Evolutionary conservation across 2,329 filamentous ascomycete species (phyloP).

Genomic region (Cladosporium colombiae): DNA sequence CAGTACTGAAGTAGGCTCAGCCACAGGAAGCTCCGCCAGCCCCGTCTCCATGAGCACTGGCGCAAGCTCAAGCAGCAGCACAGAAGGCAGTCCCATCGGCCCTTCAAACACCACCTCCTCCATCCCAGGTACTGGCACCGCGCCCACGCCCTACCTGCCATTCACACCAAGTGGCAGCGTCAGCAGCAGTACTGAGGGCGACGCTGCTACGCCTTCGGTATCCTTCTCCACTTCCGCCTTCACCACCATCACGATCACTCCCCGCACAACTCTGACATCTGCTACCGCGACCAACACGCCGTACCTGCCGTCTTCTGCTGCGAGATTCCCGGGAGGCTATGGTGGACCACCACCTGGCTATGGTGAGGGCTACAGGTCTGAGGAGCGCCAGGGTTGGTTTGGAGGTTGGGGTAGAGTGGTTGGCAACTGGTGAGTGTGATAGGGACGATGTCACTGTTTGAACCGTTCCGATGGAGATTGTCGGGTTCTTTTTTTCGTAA

Average conservation of each 20-base stretch:
- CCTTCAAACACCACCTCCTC: conserved; percentile 25
- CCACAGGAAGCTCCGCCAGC: not conserved
- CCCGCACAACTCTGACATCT: not conserved
- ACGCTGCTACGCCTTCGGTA: not conserved
- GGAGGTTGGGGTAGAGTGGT: conserved; percentile 18
- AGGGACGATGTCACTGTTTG: not conserved
- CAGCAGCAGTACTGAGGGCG: conserved; percentile 3
- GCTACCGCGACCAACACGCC: conserved; percentile 22
- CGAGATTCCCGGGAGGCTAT: conserved; percentile 16
- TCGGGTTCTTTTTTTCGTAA: not conserved
- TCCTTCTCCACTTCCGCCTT: conserved; percentile 16
- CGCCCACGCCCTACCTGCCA: conserved; percentile 6
- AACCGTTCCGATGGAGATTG: not conserved
- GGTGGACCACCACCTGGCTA: conserved; percentile 21
- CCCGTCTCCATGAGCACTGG: conserved; percentile 14
- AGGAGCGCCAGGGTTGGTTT: conserved; percentile 13
- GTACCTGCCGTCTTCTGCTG: conserved; percentile 19
- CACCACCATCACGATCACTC: conserved; percentile 20
- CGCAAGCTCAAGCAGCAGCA: not conserved
- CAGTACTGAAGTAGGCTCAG: not conserved
- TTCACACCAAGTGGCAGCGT: conserved; percentile 7
- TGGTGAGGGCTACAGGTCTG: conserved; percentile 11
- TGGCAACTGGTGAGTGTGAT: conserved; percentile 2
- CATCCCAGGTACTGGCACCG: conserved; percentile 20
- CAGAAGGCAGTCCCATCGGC: conserved; percentile 23